Conservation (phyloP, 2,329 filamentous ascomycete species). For the Beauveria asiatica region DNA sequence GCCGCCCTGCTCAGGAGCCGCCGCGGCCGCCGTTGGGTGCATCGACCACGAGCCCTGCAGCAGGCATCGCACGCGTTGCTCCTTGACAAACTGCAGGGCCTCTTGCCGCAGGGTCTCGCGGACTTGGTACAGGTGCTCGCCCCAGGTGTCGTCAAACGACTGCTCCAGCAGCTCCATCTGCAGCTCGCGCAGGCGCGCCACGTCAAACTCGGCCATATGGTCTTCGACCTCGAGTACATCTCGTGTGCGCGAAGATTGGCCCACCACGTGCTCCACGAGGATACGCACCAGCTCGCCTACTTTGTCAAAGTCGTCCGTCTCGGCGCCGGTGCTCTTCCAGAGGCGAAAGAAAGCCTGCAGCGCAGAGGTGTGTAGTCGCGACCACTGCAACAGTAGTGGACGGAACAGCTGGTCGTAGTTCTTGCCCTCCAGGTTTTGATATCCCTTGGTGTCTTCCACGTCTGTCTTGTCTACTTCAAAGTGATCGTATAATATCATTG, state of each 20-base stretch:
- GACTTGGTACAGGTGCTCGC: conserved; percentile 79
- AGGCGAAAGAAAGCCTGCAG: conserved; percentile 82
- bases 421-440: conserved; percentile 64
- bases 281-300: conserved; percentile 87
- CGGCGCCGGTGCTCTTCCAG: conserved; percentile 85
- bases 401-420: conserved; percentile 82
- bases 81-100: conserved; percentile 91
- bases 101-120: conserved; percentile 86
- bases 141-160: conserved; percentile 93
- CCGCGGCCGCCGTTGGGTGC: conserved; percentile 31
- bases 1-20: conserved; percentile 24
- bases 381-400: conserved; percentile 88
- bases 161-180: conserved; percentile 91
- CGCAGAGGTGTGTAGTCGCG: conserved; percentile 74
- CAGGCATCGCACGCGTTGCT: conserved; percentile 86
- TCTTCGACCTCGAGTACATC: conserved; percentile 84
- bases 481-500: conserved; percentile 83
- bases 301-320: conserved; percentile 83
- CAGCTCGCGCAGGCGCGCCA: conserved; percentile 65
- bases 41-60: conserved; percentile 85
- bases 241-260: conserved; percentile 70
- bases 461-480: conserved; percentile 88
- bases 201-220: conserved; percentile 77
- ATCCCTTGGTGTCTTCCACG: conserved; percentile 66
- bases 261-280: conserved; percentile 80